Evolutionary conservation across 202 grass and related monocot genomes (phyloP), one percentile per base, ranked within the genome.

Genomic region (Hordeum pubiflorum): DNA sequence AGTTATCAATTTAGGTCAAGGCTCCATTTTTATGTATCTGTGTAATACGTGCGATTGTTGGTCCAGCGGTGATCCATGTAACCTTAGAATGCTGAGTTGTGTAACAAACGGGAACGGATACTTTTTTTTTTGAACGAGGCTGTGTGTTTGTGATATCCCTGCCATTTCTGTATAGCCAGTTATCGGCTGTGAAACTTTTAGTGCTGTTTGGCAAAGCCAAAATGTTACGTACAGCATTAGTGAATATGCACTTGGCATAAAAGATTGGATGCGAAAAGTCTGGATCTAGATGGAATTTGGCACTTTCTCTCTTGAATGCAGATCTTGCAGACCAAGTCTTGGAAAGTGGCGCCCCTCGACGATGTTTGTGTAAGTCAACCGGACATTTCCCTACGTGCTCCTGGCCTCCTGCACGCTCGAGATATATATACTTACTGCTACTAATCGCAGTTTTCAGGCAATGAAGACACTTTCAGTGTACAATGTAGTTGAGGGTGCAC

Each of bases 1-100:
- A 85, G 58, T 82, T 82, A 81, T 85, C 17, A 50, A 73, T 66
- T 77, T 82, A 40, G 65, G 27, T 5, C 37, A 38, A 7, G 26
- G 43, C 36, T 77, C 22, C 39, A 58, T 57, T 57, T 65, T 84
- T 71, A 58, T 88, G 63, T 60, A 34, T 76, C n/a, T 61, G 58
- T 61, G 3, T 74, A 29, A 29, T 29, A 73, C 38, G 11, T 81
- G 59, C 48, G 58, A 78, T 31, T 58, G 43, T 59, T 3, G 40
- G 20, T 11, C 56, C 63, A 54, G 9, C 3, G 2, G 18, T 29
- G 34, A 23, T 44, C 33, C 4, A 8, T 66, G 76, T 76, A 76
- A 80, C 20, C 73, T 39, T 66, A 24, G 14, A 72, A 7, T 77
- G 27, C 48, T 82, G 78, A 59, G 43, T 64, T 76, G 32, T 72